These are phyloP conservation scores for Ceratobasidium sp. DNA, from an alignment of 1,284 basidiomycete genomes.

Conservation along the genomic window DNA sequence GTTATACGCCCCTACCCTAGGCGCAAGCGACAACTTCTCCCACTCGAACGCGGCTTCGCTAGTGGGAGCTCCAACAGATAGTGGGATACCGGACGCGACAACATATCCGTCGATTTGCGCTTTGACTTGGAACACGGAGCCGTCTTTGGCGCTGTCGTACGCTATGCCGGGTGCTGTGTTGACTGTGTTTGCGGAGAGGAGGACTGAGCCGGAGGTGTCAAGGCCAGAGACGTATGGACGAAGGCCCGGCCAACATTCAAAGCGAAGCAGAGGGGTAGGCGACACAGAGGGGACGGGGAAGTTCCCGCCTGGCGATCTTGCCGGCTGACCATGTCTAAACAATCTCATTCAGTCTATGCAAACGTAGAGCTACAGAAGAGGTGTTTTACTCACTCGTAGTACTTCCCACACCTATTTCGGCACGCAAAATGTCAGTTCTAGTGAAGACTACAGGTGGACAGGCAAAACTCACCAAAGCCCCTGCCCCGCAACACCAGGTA, in stretches of 20 bases:
- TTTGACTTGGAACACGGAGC: slow-evolving; percentile 55
- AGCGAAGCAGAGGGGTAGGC: slow-evolving; percentile 65
- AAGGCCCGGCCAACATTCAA: slow-evolving; percentile 73
- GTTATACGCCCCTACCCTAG: slow-evolving; percentile 61
- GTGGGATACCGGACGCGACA: slow-evolving; percentile 59
- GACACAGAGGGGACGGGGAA: slow-evolving; percentile 66
- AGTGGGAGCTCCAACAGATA: slow-evolving; percentile 65
- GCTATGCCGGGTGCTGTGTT: slow-evolving; percentile 63
- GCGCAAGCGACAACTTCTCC: slow-evolving; percentile 57
- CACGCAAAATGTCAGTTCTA: not conserved
- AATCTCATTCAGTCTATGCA: not conserved
- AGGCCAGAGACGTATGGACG: slow-evolving; percentile 73
- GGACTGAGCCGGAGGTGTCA: slow-evolving; percentile 55
- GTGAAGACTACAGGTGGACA: not conserved
- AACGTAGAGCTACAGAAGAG: not conserved
- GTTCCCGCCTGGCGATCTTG: slow-evolving; percentile 27
- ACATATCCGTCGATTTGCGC: slow-evolving; percentile 58
- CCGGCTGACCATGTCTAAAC: slow-evolving; percentile 19
- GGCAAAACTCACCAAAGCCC: slow-evolving; percentile 14
- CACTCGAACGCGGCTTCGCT: slow-evolving; percentile 60
- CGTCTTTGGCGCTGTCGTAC: slow-evolving; percentile 58
- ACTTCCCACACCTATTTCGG: slow-evolving; percentile 33
- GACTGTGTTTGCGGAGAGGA: slow-evolving; percentile 67
- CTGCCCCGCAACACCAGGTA: slow-evolving; percentile 7
- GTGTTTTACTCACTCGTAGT: slow-evolving; percentile 22